Conservation (phyloP, 2,329 filamentous ascomycete genomes). For the Fusarium concolor region DNA sequence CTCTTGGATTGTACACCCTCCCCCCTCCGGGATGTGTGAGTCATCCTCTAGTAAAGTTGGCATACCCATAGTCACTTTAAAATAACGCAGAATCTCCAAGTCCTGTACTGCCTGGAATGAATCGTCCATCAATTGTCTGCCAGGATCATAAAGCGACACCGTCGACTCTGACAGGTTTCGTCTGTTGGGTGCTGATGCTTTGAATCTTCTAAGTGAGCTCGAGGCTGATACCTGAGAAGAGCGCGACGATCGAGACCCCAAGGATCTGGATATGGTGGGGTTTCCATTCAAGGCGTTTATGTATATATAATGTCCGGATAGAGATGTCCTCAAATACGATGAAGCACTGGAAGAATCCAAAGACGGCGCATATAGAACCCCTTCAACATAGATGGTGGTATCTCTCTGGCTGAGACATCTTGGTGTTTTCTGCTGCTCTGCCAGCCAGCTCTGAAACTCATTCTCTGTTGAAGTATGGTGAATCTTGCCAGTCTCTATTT, state of each 20-base stretch:
- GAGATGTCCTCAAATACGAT: not conserved
- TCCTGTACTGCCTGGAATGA: not conserved
- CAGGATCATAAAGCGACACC: no score
- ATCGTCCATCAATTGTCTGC: no score
- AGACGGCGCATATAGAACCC: not conserved
- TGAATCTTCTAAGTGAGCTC: conserved; percentile 2
- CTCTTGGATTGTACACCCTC: no score
- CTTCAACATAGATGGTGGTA: not conserved
- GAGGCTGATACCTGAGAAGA: conserved; percentile 2
- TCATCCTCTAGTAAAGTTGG: not conserved
- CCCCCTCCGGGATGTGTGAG: not conserved
- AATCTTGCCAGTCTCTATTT: not conserved
- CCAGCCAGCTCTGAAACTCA: not conserved
- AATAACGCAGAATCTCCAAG: not conserved
- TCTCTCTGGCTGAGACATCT: not conserved
- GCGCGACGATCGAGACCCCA: not conserved
- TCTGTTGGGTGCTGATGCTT: not conserved
- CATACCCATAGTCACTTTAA: not conserved
- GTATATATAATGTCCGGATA: not conserved
- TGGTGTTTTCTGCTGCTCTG: not conserved
- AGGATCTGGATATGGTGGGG: not conserved
- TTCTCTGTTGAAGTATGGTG: not conserved
- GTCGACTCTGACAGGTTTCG: no score
- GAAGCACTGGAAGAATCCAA: not conserved
- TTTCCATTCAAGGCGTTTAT: not conserved